These are phyloP conservation scores for Uronychia setigera DNA, from an alignment of 73 alveolate genomes.

Conservation along the genomic window DNA sequence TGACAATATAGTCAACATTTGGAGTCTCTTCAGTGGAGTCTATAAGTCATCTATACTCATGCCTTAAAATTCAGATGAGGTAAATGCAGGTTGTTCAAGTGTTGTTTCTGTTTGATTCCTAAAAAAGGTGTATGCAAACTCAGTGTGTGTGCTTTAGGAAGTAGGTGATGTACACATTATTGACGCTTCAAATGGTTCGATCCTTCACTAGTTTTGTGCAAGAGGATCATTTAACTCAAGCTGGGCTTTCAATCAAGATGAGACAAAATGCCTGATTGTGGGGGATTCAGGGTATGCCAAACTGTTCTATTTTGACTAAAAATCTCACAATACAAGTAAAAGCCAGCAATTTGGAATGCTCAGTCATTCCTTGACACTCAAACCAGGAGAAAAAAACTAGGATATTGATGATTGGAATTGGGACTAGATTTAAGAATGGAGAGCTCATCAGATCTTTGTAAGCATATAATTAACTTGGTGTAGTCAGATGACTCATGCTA, in stretches of 20 bases:
- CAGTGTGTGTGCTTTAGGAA: slow-evolving; percentile 53
- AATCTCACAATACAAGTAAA: not conserved
- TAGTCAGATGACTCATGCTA: slow-evolving; percentile 18
- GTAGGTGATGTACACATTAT: slow-evolving; percentile 59
- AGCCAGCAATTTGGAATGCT: not conserved
- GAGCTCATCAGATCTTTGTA: slow-evolving; percentile 34
- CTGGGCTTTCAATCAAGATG: slow-evolving; percentile 54
- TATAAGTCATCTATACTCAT: slow-evolving; percentile 46
- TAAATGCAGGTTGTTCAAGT: slow-evolving; percentile 7
- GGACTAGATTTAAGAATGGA: slow-evolving; percentile 36
- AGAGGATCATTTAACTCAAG: slow-evolving; percentile 45
- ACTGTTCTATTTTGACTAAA: slow-evolving; percentile 22
- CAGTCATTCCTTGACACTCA: not conserved
- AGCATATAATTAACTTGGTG: not conserved
- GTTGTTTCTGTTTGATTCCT: slow-evolving; percentile 20
- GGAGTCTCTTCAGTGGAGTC: slow-evolving; percentile 66
- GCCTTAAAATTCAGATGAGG: slow-evolving; percentile 11
- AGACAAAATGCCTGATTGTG: slow-evolving; percentile 27
- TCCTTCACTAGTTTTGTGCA: slow-evolving; percentile 45
- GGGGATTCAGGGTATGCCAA: slow-evolving; percentile 65
- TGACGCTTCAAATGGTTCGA: slow-evolving; percentile 61
- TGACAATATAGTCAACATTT: slow-evolving; percentile 54
- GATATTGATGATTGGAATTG: slow-evolving; percentile 1
- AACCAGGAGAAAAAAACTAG: not conserved
- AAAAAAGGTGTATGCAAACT: slow-evolving; percentile 13